Conservation (phyloP, 768 basidiomycete species). For the Mycena latifolia region DNA sequence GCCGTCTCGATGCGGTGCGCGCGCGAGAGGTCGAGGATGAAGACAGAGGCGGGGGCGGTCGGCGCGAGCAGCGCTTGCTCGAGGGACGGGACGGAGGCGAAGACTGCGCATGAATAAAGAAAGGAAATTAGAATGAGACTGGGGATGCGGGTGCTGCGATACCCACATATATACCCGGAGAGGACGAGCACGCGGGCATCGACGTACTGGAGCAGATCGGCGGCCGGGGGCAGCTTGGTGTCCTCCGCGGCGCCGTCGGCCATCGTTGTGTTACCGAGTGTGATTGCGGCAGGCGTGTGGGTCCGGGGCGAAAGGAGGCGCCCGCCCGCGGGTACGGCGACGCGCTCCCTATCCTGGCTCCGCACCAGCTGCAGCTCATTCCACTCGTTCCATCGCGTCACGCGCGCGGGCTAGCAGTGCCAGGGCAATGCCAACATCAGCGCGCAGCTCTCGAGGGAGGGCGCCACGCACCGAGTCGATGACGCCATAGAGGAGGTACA, state of each 20-base stretch:
- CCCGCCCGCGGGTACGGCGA: constrained; percentile 13
- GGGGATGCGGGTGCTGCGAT: background rate
- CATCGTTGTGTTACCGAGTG: background rate
- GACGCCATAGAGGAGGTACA: constrained; percentile 38
- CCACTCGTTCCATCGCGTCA: constrained; percentile 38
- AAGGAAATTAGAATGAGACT: background rate
- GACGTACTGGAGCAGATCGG: constrained; percentile 20
- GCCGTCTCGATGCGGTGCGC: constrained; percentile 31
- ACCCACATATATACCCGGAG: constrained; percentile 32
- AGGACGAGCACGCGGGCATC: constrained; percentile 27
- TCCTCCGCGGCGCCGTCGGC: too few relatives aligned
- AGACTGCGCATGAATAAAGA: constrained; percentile 2
- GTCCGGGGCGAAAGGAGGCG: constrained; percentile 14
- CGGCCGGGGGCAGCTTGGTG: background rate
- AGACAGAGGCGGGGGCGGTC: background rate
- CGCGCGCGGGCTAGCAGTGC: constrained; percentile 38
- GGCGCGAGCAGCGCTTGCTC: constrained; percentile 13
- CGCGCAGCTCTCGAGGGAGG: too few relatives aligned
- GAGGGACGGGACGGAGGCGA: constrained; percentile 26
- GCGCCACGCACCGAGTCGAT: constrained; percentile 38
- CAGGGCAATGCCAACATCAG: background rate
- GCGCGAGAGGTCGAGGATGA: constrained; percentile 22
- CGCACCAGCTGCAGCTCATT: constrained; percentile 30
- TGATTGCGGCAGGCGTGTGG: constrained; percentile 17
- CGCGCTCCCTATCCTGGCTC: constrained; percentile 7